phyloP scores from a whole-genome alignment of 192 early-diverging fungal genomes.

The Allomyces arbusculus region DNA sequence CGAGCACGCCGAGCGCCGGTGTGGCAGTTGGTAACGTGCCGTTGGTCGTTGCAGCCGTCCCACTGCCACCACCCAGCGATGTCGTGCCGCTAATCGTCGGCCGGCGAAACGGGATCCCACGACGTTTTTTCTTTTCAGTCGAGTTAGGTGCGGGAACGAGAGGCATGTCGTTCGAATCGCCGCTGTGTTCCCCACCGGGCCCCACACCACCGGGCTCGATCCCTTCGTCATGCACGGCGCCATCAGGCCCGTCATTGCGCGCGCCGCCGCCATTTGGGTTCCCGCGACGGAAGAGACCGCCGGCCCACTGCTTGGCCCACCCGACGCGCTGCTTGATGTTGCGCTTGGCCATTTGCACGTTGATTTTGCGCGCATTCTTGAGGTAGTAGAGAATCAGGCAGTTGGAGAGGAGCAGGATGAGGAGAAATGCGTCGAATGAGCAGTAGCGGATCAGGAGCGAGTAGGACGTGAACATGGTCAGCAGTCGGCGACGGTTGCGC shows the following conservation, averaged over 20 bases:
- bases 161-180: too few relatives aligned
- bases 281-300: constrained; percentile 15
- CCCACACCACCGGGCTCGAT: neutral
- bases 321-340: constrained; percentile 17
- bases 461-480: constrained; percentile 20
- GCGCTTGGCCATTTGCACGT: constrained; percentile 32
- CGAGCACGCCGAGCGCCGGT: neutral
- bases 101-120: neutral
- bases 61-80: neutral
- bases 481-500: constrained; percentile 19
- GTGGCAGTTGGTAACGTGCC: neutral
- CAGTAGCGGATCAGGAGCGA: constrained; percentile 18
- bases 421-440: constrained; percentile 26
- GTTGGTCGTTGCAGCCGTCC: neutral
- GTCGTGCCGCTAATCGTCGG: neutral
- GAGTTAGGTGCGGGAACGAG: too few relatives aligned
- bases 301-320: constrained; percentile 31
- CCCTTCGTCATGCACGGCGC: neutral
- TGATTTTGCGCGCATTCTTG: constrained; percentile 29
- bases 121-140: too few relatives aligned
- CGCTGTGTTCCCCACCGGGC: neutral
- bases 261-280: neutral
- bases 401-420: constrained; percentile 20
- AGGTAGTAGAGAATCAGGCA: constrained; percentile 28
- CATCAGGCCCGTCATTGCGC: neutral